A percentile compares a stretch with the other conserved stretches of the same genome.
These are phyloP conservation scores for Cyberlindnera subsufficiens DNA, from an alignment of 805 yeast genomes.

Conservation along the genomic window DNA sequence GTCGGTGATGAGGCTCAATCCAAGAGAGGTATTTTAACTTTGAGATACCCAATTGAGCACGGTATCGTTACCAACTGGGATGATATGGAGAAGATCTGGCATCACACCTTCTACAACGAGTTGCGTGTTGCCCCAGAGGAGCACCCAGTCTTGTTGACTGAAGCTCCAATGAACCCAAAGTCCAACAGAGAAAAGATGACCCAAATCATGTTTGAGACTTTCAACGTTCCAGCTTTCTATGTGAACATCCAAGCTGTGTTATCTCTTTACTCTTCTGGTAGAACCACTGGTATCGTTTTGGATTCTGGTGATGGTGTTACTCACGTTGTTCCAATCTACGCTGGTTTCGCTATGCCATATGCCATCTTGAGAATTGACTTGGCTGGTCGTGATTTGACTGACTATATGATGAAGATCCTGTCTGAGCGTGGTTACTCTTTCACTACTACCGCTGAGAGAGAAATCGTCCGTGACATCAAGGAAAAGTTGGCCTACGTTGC, in stretches of 20 bases:
- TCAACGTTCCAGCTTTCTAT: constrained; percentile 99
- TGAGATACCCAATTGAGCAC: constrained; percentile 99
- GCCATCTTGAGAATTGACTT: constrained; percentile 98
- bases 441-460: constrained; percentile 99
- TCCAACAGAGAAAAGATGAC: constrained; percentile 99
- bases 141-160: constrained; percentile 98
- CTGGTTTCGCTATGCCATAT: constrained; percentile 99
- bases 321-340: constrained; percentile 99
- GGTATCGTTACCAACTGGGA: constrained; percentile 99
- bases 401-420: constrained; percentile 96
- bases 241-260: constrained; percentile 98
- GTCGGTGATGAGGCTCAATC: constrained; percentile 99
- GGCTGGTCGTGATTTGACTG: constrained; percentile 99
- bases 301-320: constrained; percentile 99
- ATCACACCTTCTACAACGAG: constrained; percentile 99
- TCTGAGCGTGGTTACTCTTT: constrained; percentile 98
- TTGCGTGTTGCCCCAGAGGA: constrained; percentile 99
- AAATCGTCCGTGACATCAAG: constrained; percentile 83
- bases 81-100: constrained; percentile 99
- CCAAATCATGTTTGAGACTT: constrained; percentile 97
- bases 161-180: constrained; percentile 99
- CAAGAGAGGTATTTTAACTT: constrained; percentile 98
- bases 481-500: constrained; percentile 99
- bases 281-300: constrained; percentile 99
- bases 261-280: constrained; percentile 97